Evolutionary conservation across 257 asterid genomes (phyloP).

Genomic region (Salvia hispanica): DNA sequence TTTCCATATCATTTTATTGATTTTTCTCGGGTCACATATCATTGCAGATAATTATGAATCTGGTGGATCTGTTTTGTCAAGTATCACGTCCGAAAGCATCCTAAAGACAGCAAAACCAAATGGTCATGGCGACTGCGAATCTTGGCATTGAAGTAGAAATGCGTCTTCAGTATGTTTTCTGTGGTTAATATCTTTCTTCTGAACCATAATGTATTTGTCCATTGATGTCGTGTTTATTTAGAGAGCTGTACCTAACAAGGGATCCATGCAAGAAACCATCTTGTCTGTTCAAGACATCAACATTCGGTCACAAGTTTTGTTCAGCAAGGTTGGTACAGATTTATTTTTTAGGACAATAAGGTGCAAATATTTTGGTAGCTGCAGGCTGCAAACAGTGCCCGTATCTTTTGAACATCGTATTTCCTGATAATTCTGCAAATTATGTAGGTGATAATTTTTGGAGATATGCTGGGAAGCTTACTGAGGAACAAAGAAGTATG

Average conservation of each 20-base stretch:
- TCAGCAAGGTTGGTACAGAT: slow-evolving; percentile 61
- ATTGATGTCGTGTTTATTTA: slow-evolving; percentile 33
- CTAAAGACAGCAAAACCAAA: slow-evolving; percentile 64
- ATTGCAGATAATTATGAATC: no score
- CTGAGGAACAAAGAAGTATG: no score
- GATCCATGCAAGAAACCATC: slow-evolving; percentile 73
- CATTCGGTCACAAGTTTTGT: slow-evolving; percentile 75
- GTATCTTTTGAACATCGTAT: no score
- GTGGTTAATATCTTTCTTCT: slow-evolving; percentile 24
- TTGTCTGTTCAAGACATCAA: slow-evolving; percentile 81
- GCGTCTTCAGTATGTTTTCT: slow-evolving; percentile 53
- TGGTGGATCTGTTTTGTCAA: slow-evolving; percentile 57
- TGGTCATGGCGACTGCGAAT: slow-evolving; percentile 64
- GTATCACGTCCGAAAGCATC: slow-evolving; percentile 58
- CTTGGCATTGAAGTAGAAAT: slow-evolving; percentile 74
- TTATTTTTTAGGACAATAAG: no score
- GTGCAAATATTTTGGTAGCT: no score
- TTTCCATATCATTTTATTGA: no score
- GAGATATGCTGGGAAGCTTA: no score
- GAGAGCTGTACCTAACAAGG: slow-evolving; percentile 75
- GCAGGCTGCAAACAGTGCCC: no score
- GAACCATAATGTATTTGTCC: background rate
- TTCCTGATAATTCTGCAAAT: no score
- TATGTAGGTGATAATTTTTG: no score
- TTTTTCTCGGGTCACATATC: no score